Conservation (phyloP, 495 filamentous ascomycete genomes). For the Xylaria cubensis region DNA sequence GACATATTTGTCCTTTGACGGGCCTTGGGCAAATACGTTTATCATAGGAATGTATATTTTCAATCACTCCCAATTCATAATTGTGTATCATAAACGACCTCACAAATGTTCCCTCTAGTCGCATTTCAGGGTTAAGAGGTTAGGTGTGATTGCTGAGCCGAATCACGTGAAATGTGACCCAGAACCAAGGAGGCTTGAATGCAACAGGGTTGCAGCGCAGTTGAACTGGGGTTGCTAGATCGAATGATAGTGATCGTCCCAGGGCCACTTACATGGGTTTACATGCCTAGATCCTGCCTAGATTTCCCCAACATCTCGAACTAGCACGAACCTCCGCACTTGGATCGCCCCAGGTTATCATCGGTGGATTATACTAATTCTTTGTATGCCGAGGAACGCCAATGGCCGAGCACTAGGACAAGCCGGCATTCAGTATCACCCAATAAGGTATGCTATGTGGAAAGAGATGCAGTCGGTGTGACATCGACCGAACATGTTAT, state of each 20-base stretch:
- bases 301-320: constrained; percentile 18
- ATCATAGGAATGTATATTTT: neutral
- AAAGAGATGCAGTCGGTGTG: constrained; percentile 6
- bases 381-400: neutral
- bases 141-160: neutral
- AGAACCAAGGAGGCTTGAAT: neutral
- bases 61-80: neutral
- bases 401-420: neutral
- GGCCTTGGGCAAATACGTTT: neutral
- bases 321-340: neutral
- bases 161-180: neutral
- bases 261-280: neutral
- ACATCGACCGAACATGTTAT: constrained; percentile 12
- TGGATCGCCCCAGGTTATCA: neutral
- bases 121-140: neutral
- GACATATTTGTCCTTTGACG: neutral
- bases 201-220: constrained; percentile 1
- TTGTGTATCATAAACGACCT: neutral
- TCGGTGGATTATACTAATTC: neutral
- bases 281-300: neutral
- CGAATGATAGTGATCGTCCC: neutral
- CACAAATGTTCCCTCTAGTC: neutral
- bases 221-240: neutral
- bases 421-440: neutral
- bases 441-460: neutral